Base-by-base conservation (phyloP, 1,284 basidiomycete species). In the Apiotrichum montevideense region DNA sequence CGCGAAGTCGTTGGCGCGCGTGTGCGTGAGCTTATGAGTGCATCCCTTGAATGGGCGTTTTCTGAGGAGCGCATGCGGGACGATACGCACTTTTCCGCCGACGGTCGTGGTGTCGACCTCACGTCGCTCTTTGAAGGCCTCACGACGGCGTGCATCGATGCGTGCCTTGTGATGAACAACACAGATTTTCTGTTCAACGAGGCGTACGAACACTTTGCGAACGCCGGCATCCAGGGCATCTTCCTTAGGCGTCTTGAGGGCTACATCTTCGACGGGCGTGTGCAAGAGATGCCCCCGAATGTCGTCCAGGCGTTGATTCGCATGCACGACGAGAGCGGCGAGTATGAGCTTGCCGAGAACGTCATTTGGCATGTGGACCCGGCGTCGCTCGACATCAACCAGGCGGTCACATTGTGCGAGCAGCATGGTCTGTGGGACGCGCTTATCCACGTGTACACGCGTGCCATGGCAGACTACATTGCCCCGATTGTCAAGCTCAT, bases 311-410 rank as follows among this genome's bases (percentile, higher is more conserved):
- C 85, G 45, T 79, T 99, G 29, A 82, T 98, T 49, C 82, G 82
- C 1, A 79, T 90, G 57, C 88, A 96, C 65, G 87, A 87, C 51
- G 83, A 86, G 40, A 81, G 84, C 42, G 80, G 80, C 5, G 84
- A 87, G 54, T 86, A 87, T 21, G 87, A 88, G 51, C 80, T 85
- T 3, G 89, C 90, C 1, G 93, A 98, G 72, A 82, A 84, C 42
- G 80, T 98, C 57, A 95, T 99, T 54, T 97, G 93, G 90, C 91
- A 96, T 71, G 90, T 98, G 58, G 89, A 97, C 64, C 92, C 95
- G 0, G 79, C 83, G 13, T 90, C 87, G 65, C 79, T 99, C 57
- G 96, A 99, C 70, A 86, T 98, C 72, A 89, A 98, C 70, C 96
- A 98, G 75, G 87, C 88, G 1, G 86, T 98, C 59, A 82, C 78